Percentiles rank a stretch among this genome's conserved stretches.
Conservation (phyloP, 768 basidiomycete genomes). For the Coprinopsis cinerea region DNA sequence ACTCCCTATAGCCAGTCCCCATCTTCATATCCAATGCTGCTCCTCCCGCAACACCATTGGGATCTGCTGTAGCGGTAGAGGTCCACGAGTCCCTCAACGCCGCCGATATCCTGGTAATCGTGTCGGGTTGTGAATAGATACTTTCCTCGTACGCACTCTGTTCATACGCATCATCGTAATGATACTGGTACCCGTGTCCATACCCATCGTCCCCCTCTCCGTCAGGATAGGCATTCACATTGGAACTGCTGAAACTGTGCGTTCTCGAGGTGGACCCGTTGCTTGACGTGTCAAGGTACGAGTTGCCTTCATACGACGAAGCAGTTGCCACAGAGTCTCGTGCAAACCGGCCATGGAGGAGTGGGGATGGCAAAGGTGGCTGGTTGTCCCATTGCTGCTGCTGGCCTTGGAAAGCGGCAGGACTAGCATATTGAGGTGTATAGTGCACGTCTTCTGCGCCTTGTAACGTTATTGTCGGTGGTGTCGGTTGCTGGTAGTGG, state of each 20-base stretch:
- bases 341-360: constrained; percentile 44
- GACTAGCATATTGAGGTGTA: not conserved
- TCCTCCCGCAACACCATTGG: constrained; percentile 32
- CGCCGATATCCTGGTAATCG: constrained; percentile 13
- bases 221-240: constrained; percentile 6
- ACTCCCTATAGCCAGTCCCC: too few relatives aligned
- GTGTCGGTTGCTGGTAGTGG: too few relatives aligned
- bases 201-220: too few relatives aligned
- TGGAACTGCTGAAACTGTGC: constrained; percentile 5
- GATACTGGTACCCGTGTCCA: constrained; percentile 4
- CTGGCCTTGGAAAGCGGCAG: constrained; percentile 6
- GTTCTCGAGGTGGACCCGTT: not conserved
- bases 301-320: constrained; percentile 31
- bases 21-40: too few relatives aligned
- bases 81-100: constrained; percentile 38
- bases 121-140: constrained; percentile 30
- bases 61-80: constrained; percentile 18
- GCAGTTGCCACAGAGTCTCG: constrained; percentile 37
- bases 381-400: constrained; percentile 4
- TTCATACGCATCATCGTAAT: constrained; percentile 9
- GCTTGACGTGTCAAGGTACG: constrained; percentile 25
- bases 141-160: constrained; percentile 32
- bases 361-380: constrained; percentile 30
- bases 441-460: constrained; percentile 5
- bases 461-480: constrained; percentile 11